Evolutionary conservation across 2,329 filamentous ascomycete genomes (phyloP).

Genomic region (Volutella citrinella): DNA sequence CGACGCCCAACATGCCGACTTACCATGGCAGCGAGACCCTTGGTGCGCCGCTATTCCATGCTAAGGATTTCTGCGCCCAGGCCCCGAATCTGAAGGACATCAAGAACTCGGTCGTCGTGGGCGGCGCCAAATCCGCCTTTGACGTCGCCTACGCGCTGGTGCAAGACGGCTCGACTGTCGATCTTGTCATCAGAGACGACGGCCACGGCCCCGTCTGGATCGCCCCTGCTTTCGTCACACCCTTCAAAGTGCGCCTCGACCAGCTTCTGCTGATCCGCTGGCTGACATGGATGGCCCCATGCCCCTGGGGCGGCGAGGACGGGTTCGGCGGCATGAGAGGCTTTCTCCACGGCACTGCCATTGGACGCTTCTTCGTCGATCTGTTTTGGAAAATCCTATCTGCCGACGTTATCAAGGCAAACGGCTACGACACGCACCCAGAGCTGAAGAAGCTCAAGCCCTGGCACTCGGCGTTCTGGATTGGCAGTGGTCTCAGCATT

Average conservation of each 20-base stretch:
- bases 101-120: conserved; percentile 45
- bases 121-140: conserved; percentile 56
- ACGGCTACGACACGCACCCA: conserved; percentile 43
- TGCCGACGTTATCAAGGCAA: conserved; percentile 43
- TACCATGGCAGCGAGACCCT: conserved; percentile 37
- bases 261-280: conserved; percentile 51
- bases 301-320: conserved; percentile 58
- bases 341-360: conserved; percentile 48
- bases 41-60: conserved; percentile 40
- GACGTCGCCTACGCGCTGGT: conserved; percentile 57
- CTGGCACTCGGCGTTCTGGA: conserved; percentile 42
- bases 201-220: conserved; percentile 56
- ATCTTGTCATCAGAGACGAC: conserved; percentile 47
- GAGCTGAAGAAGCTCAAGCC: conserved; percentile 39
- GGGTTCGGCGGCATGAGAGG: conserved; percentile 45
- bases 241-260: conserved; percentile 58
- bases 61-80: conserved; percentile 37
- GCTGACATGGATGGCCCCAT: conserved; percentile 64
- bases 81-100: conserved; percentile 29
- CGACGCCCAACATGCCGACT: conserved; percentile 38
- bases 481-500: conserved; percentile 49
- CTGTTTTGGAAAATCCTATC: conserved; percentile 48
- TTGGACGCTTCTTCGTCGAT: conserved; percentile 46
- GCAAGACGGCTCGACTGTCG: conserved; percentile 42
- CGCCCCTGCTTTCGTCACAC: conserved; percentile 56